These are phyloP conservation scores for Oidium heveae DNA, from an alignment of 2,329 filamentous ascomycete species.

Conservation along the genomic window DNA sequence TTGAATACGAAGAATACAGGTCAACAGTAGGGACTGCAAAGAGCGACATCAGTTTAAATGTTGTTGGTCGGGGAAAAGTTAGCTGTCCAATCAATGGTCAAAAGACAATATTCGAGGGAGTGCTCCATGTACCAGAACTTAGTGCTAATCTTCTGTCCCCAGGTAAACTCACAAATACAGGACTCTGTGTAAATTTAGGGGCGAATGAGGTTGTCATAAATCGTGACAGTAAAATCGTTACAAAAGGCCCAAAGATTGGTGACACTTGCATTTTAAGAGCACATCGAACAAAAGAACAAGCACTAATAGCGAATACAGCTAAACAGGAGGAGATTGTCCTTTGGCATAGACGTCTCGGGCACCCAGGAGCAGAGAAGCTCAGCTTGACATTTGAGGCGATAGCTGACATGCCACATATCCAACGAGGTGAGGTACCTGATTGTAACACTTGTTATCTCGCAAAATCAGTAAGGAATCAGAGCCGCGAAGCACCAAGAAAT, in stretches of 20 bases:
- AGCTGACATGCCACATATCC: neutral
- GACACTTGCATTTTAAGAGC: neutral
- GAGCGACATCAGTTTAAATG: neutral
- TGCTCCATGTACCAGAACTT: slow-evolving; percentile 1
- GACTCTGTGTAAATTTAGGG: neutral
- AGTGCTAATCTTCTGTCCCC: neutral
- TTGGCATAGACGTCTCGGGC: neutral
- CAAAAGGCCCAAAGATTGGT: neutral
- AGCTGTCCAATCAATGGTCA: neutral
- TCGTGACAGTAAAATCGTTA: neutral
- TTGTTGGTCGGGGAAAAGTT: neutral
- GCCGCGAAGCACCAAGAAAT: neutral
- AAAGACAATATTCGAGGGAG: neutral
- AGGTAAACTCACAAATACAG: neutral
- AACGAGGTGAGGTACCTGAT: neutral
- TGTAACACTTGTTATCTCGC: neutral
- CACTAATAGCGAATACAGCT: neutral
- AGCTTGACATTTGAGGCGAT: neutral
- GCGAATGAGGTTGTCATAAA: neutral
- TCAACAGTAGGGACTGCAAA: neutral
- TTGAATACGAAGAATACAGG: neutral
- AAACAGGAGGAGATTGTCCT: neutral
- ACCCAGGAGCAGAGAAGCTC: neutral
- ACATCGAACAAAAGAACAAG: neutral
- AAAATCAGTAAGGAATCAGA: neutral